phyloP scores from a whole-genome alignment of 371 early-diverging fungal species.

The Basidiobolus heterosporus region DNA sequence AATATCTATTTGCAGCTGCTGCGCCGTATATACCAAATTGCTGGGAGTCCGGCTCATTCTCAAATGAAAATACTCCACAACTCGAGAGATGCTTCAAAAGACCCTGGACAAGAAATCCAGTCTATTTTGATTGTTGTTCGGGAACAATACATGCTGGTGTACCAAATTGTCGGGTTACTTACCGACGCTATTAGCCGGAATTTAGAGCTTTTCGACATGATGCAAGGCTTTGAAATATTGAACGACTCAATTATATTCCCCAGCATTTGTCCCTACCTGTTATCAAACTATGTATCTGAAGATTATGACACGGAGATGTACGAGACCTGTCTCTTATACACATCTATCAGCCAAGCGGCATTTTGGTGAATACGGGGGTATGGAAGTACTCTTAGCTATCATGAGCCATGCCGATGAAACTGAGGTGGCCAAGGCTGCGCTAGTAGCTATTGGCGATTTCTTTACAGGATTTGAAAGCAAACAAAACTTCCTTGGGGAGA shows the following conservation, averaged over 20 bases:
- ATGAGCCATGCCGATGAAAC: constrained; percentile 13
- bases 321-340: too few relatives aligned
- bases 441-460: constrained; percentile 18
- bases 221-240: constrained; percentile 19
- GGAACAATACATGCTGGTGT: constrained; percentile 14
- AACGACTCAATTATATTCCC: constrained; percentile 13
- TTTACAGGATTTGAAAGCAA: constrained; percentile 19
- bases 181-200: constrained; percentile 11
- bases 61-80: constrained; percentile 3
- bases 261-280: constrained; percentile 6
- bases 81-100: not conserved
- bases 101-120: constrained; percentile 5
- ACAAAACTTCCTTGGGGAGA: constrained; percentile 12
- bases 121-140: constrained; percentile 13
- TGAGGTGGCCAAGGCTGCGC: constrained; percentile 18
- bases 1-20: constrained; percentile 18
- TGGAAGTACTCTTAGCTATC: not conserved
- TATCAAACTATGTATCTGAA: not conserved
- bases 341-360: constrained; percentile 2
- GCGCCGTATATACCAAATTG: constrained; percentile 11
- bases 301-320: constrained; percentile 1
- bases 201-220: constrained; percentile 15
- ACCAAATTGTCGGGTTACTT: constrained; percentile 15
- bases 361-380: constrained; percentile 4
- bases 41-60: not conserved